These are phyloP conservation scores for Neoboletus magnificus DNA, from an alignment of 768 basidiomycete species.

Conservation along the genomic window DNA sequence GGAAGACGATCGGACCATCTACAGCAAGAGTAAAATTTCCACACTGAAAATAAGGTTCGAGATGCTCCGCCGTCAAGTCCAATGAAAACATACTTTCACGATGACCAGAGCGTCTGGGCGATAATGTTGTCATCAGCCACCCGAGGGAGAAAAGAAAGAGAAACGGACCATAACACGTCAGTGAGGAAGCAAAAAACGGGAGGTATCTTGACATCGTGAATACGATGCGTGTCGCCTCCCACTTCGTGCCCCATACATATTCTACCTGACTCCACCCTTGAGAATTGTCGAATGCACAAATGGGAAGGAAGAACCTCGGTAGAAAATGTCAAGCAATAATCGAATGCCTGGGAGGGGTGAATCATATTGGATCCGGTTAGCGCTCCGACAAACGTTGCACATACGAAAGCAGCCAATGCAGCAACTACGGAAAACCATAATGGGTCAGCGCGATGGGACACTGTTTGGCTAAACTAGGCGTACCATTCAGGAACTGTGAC, in stretches of 20 bases:
- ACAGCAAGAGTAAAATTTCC: slow-evolving; percentile 14
- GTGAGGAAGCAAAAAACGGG: slow-evolving; percentile 15
- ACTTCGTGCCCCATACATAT: slow-evolving; percentile 24
- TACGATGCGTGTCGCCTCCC: slow-evolving; percentile 21
- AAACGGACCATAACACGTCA: slow-evolving; percentile 20
- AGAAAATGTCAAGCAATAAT: slow-evolving; percentile 25
- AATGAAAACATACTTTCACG: slow-evolving; percentile 1
- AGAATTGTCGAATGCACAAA: background rate
- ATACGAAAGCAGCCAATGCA: slow-evolving; percentile 16
- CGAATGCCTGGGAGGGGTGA: slow-evolving; percentile 7
- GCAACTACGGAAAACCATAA: slow-evolving; percentile 11
- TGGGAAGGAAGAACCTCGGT: slow-evolving; percentile 14
- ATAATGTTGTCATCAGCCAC: background rate
- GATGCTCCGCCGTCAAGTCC: background rate
- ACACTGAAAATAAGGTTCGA: slow-evolving; percentile 13
- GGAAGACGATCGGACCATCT: slow-evolving; percentile 11
- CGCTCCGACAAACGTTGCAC: background rate
- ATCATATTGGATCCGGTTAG: background rate
- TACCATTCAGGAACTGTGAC: slow-evolving; percentile 21
- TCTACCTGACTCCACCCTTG: slow-evolving; percentile 13
- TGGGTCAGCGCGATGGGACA: background rate
- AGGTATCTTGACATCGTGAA: slow-evolving; percentile 29
- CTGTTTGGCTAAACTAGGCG: background rate
- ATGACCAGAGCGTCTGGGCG: slow-evolving; percentile 8
- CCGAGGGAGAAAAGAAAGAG: background rate